phyloP scores from a whole-genome alignment of 805 yeast species.

The Scheffersomyces amazonensis region DNA sequence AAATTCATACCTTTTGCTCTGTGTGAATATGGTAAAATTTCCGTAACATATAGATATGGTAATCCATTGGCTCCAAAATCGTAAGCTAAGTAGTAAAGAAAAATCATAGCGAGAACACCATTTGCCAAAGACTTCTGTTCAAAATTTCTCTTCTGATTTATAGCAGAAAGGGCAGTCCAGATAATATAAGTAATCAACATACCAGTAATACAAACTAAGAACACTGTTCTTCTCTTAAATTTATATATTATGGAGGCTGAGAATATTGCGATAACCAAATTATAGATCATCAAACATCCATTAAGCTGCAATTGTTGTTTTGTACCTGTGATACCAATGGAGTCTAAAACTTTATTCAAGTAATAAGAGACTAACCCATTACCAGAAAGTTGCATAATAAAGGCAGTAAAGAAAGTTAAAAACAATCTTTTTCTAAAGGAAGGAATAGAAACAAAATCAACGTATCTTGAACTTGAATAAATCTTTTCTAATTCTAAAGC shows the following conservation, averaged over 20 bases:
- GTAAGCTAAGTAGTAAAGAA: conserved; percentile 18
- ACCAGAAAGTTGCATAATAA: conserved; percentile 47
- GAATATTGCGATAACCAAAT: conserved; percentile 29
- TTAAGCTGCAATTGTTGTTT: conserved; percentile 46
- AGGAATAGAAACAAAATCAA: conserved; percentile 33
- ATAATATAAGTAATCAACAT: conserved; percentile 23
- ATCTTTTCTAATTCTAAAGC: conserved; percentile 38
- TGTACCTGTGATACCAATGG: conserved; percentile 50
- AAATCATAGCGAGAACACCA: conserved; percentile 23
- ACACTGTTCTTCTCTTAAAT: conserved; percentile 27
- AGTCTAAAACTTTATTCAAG: conserved; percentile 45
- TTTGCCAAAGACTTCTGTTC: conserved; percentile 10
- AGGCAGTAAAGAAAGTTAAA: conserved; percentile 30
- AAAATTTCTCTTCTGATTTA: conserved; percentile 15
- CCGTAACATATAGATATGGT: conserved; percentile 46
- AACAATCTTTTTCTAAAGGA: conserved; percentile 41
- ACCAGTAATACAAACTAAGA: conserved; percentile 20
- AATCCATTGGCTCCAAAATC: conserved; percentile 41
- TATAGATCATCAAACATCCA: conserved; percentile 49
- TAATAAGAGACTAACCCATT: conserved; percentile 53
- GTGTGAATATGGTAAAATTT: conserved; percentile 33
- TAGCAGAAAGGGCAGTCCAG: conserved; percentile 22
- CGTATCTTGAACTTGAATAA: conserved; percentile 26
- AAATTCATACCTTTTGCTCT: conserved; percentile 41
- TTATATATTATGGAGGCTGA: conserved; percentile 16